Percentiles rank a stretch among this genome's conserved stretches.
phyloP scores from a whole-genome alignment of 257 asterid genomes.

The Leptodermis oblonga region DNA sequence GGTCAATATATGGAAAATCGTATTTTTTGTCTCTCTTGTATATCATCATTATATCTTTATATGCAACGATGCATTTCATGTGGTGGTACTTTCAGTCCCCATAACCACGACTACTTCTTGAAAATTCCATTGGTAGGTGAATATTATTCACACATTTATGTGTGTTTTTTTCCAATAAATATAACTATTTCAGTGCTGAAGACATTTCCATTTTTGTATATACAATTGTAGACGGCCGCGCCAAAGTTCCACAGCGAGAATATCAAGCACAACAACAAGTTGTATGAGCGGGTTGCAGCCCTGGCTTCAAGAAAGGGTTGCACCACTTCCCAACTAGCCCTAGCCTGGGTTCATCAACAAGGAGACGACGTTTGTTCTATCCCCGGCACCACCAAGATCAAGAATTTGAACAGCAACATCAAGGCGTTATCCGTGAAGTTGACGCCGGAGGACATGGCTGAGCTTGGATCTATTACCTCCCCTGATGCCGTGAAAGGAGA shows the following conservation, averaged over 20 bases:
- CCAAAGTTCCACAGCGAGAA: constrained; percentile 30
- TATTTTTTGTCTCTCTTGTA: no score
- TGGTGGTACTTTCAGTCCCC: no score
- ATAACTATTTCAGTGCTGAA: no score
- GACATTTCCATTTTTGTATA: no score
- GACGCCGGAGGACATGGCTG: constrained; percentile 27
- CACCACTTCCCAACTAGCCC: constrained; percentile 41
- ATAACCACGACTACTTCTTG: no score
- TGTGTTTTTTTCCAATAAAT: no score
- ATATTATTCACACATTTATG: no score
- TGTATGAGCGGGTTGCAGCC: constrained; percentile 22
- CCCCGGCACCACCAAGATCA: constrained; percentile 30
- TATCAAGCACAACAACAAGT: constrained; percentile 23
- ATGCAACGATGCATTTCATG: no score
- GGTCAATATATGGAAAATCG: no score
- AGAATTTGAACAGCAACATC: constrained; percentile 31
- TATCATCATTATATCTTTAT: no score
- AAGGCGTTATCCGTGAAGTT: constrained; percentile 31
- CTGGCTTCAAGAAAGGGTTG: constrained; percentile 34
- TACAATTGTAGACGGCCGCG: background rate
- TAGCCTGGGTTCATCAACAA: constrained; percentile 41
- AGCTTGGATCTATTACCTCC: constrained; percentile 39
- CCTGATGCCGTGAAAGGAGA: constrained; percentile 41
- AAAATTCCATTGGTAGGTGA: no score
- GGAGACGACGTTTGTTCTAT: constrained; percentile 42